These are phyloP conservation scores for Brasenia schreberi DNA, from an alignment of 164 flowering plant genomes.

Conservation along the genomic window DNA sequence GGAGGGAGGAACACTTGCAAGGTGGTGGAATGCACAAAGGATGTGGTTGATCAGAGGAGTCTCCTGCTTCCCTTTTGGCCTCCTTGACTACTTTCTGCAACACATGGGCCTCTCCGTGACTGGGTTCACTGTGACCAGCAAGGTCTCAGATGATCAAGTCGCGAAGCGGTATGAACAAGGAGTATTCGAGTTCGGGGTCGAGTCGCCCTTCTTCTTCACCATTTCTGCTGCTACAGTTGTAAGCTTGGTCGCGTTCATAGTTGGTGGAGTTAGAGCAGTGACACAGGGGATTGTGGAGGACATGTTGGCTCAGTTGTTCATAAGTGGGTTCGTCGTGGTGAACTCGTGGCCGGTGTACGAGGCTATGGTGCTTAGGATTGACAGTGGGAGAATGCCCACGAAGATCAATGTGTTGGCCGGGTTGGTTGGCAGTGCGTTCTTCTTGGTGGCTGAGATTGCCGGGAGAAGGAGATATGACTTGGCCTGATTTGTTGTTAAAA, in stretches of 20 bases:
- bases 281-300: slow-evolving; percentile 9
- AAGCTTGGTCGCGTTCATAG: slow-evolving; percentile 30
- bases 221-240: slow-evolving; percentile 34
- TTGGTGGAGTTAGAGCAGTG: slow-evolving; percentile 10
- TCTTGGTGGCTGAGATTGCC: not conserved
- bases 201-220: slow-evolving; percentile 53
- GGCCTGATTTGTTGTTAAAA: too few relatives aligned
- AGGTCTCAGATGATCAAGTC: slow-evolving; percentile 36
- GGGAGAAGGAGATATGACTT: not conserved
- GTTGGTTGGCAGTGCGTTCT: slow-evolving; percentile 12
- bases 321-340: slow-evolving; percentile 35
- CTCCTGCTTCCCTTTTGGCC: slow-evolving; percentile 31
- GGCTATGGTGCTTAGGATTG: slow-evolving; percentile 47
- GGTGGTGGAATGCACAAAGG: slow-evolving; percentile 78
- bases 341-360: slow-evolving; percentile 55
- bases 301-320: slow-evolving; percentile 19
- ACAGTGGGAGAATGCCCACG: slow-evolving; percentile 34
- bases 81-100: slow-evolving; percentile 24
- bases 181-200: slow-evolving; percentile 50
- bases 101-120: slow-evolving; percentile 22
- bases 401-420: slow-evolving; percentile 17
- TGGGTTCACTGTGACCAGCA: slow-evolving; percentile 57
- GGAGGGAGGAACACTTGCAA: slow-evolving; percentile 18
- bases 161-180: slow-evolving; percentile 44
- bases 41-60: slow-evolving; percentile 64